Evolutionary conservation across 129 eudicot genomes (phyloP).

Genomic region (Escallonia rubra): DNA sequence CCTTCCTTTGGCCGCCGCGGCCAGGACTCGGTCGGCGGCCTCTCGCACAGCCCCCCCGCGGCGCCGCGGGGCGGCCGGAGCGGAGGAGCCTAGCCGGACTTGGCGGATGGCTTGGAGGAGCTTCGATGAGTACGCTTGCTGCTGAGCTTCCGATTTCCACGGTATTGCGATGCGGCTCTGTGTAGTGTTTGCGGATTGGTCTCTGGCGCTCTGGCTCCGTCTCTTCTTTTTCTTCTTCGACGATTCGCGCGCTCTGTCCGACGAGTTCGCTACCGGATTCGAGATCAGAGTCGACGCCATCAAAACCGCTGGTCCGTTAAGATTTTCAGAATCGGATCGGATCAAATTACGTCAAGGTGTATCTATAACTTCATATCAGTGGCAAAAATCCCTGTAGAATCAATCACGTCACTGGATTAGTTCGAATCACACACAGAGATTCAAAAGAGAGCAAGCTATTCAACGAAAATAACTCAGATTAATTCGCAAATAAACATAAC

Average conservation of each 20-base stretch:
- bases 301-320: background rate
- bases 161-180: constrained; percentile 10
- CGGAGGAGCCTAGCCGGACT: constrained; percentile 35
- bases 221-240: constrained; percentile 47
- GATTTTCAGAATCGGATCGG: background rate
- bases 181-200: constrained; percentile 18
- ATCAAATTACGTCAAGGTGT: background rate
- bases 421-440: background rate
- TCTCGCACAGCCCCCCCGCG: constrained; percentile 62
- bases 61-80: constrained; percentile 17
- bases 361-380: background rate
- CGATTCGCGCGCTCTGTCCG: constrained; percentile 42
- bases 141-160: constrained; percentile 80
- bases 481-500: background rate
- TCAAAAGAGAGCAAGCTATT: background rate
- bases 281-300: constrained; percentile 41
- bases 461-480: background rate
- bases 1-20: constrained; percentile 71
- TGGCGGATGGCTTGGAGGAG: constrained; percentile 74
- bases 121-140: constrained; percentile 66
- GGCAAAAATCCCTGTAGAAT: constrained; percentile 15
- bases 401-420: constrained; percentile 9
- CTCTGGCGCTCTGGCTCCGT: constrained; percentile 23
- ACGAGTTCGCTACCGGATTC: constrained; percentile 47
- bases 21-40: constrained; percentile 71